Evolutionary conservation across 768 basidiomycete genomes (phyloP).

Genomic region (Leccinum uliginosum): DNA sequence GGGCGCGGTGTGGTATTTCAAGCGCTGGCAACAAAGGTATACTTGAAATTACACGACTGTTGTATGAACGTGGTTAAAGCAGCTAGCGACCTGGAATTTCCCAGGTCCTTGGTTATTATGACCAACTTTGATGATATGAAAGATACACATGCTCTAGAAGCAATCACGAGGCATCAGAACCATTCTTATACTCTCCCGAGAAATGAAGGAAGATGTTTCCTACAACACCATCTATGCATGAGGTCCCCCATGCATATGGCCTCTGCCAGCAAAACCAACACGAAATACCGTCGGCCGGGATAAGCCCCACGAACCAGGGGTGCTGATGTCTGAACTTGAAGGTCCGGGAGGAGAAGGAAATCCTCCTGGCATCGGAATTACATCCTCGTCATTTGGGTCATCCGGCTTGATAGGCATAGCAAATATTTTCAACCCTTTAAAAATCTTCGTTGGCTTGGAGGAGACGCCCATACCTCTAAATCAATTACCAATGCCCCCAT

Average conservation of each 20-base stretch:
- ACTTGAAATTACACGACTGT: neutral
- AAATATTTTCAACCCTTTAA: conserved; percentile 4
- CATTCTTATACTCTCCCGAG: conserved; percentile 9
- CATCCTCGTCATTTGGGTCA: conserved; percentile 34
- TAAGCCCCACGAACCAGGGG: conserved; percentile 14
- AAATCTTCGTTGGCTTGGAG: neutral
- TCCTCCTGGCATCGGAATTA: conserved; percentile 31
- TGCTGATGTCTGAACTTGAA: conserved; percentile 3
- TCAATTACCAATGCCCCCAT: conserved; percentile 86
- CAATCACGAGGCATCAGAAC: neutral
- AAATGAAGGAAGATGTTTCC: neutral
- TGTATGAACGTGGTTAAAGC: neutral
- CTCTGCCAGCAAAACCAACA: conserved; percentile 58
- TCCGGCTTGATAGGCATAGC: conserved; percentile 20
- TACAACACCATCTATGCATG: conserved; percentile 14
- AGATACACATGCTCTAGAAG: conserved; percentile 3
- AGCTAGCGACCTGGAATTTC: conserved; percentile 2
- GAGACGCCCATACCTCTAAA: conserved; percentile 50
- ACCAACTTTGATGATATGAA: conserved; percentile 10
- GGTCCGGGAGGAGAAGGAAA: conserved; percentile 22
- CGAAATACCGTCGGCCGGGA: conserved; percentile 36
- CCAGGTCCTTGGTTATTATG: conserved; percentile 12
- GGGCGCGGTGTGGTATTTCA: neutral
- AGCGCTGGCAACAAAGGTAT: neutral
- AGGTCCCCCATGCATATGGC: conserved; percentile 29